Evolutionary conservation across 1,284 basidiomycete genomes (phyloP).

Genomic region (Mrakiaceae sp.): DNA sequence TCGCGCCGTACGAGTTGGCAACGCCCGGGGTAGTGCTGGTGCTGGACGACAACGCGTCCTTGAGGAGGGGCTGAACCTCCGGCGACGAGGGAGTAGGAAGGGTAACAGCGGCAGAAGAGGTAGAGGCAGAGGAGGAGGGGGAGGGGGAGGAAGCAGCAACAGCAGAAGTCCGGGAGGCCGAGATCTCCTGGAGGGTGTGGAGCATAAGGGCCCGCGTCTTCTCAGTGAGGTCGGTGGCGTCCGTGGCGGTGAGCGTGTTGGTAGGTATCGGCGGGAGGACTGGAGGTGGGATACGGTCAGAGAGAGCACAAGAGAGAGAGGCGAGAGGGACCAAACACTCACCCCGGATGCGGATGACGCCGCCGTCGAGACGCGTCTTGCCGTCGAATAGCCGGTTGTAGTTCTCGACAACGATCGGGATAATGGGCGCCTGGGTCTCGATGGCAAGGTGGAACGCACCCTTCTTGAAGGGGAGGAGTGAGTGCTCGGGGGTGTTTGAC

Average conservation of each 20-base stretch:
- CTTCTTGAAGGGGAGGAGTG: conserved; percentile 86
- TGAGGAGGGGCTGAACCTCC: neutral
- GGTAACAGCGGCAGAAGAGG: no score
- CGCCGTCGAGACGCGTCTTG: conserved; percentile 62
- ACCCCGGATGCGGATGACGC: conserved; percentile 74
- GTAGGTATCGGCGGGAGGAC: conserved; percentile 42
- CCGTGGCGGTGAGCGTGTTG: conserved; percentile 33
- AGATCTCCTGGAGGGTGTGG: conserved; percentile 29
- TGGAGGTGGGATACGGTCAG: conserved; percentile 15
- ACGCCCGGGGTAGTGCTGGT: neutral
- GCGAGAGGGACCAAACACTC: conserved; percentile 24
- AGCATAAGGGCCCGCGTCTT: conserved; percentile 37
- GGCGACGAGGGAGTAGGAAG: no score
- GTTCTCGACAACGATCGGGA: conserved; percentile 89
- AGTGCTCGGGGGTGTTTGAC: conserved; percentile 51
- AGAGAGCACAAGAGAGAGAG: conserved; percentile 9
- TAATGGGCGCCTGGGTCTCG: conserved; percentile 67
- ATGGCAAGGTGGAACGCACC: conserved; percentile 95
- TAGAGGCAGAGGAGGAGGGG: neutral
- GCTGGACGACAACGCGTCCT: neutral
- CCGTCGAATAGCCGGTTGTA: conserved; percentile 72
- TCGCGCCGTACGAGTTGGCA: neutral
- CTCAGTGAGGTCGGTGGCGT: conserved; percentile 37
- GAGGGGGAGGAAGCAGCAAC: conserved; percentile 18
- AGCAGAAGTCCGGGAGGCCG: no score